Evolutionary conservation across 768 basidiomycete species (phyloP).

Genomic region (Pulveroboletus sp.): DNA sequence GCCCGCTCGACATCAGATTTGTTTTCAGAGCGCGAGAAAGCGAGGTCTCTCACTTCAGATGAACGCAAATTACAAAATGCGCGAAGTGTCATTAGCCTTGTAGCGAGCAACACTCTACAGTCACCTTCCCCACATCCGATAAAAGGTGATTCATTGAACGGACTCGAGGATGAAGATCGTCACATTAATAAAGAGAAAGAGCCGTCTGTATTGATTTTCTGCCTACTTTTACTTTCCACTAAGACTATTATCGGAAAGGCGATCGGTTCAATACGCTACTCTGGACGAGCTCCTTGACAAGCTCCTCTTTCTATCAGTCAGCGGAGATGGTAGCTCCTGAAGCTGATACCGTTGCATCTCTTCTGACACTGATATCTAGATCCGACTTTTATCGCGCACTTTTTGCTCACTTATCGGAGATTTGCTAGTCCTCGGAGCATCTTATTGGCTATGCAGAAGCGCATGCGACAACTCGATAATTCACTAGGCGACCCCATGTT

Average conservation of each 20-base stretch:
- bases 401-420: conserved; percentile 78
- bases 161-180: conserved; percentile 24
- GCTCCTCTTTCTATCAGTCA: conserved; percentile 75
- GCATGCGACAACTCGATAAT: conserved; percentile 72
- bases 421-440: conserved; percentile 77
- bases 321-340: conserved; percentile 63
- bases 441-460: conserved; percentile 83
- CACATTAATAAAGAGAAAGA: conserved; percentile 41
- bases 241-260: conserved; percentile 27
- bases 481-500: conserved; percentile 78
- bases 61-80: conserved; percentile 30
- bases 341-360: conserved; percentile 2
- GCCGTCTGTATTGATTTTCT: conserved; percentile 37
- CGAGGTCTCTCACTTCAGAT: conserved; percentile 22
- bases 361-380: conserved; percentile 41
- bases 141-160: conserved; percentile 13
- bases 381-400: conserved; percentile 70
- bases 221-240: conserved; percentile 4
- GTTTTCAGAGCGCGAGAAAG: conserved; percentile 39
- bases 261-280: conserved; percentile 67
- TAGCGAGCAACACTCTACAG: conserved; percentile 17
- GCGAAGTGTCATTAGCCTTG: conserved; percentile 26
- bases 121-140: conserved; percentile 14
- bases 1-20: conserved; percentile 54
- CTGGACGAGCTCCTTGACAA: conserved; percentile 79